Evolutionary conservation across 1,284 basidiomycete species (phyloP), one percentile per base, ranked within the genome.

Genomic region (Retiboletus fuscus): DNA sequence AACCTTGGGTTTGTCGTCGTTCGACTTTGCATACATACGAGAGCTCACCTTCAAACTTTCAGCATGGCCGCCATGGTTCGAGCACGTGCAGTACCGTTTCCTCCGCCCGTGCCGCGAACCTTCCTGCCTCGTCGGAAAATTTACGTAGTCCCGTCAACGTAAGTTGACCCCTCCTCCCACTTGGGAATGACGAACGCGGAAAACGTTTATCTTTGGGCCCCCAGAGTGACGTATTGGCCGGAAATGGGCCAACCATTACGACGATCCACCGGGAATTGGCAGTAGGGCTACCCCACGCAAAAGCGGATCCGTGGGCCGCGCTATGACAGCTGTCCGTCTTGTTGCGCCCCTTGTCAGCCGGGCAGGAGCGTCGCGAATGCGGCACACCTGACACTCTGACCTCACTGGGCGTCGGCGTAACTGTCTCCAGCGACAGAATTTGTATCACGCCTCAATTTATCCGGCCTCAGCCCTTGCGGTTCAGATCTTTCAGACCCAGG

Each of bases 121-220:
- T 30, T 18, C n/a, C 47, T 67, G 24, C 3, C 26, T 41, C 20
- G 26, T 71, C 62, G 62, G 71, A 28, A 34, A 60, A n/a, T 64
- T 71, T 74, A 74, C 51, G 72, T 65, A 26, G 30, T 16, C n/a
- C 16, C 26, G 6, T 34, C 70, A 57, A 62, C 55, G 41, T 58
- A 63, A 61, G 39, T 46, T 5, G 5, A 2, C 24, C 3, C 26
- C 26, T 24, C n/a, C 10, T 41, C 46, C 41, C n/a, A 28, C 22
- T 39, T 53, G 30, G 64, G 51, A 47, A 53, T 34, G 47, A 67
- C 8, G 43, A 57, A 47, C 43, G 13, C 61, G 43, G 18, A 26
- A 66, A 66, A 16, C 11, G 34, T 26, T 43, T 58, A 28, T 61
- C 55, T 73, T 24, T 47, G 11, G 1, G 43, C 49, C 30, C 28